Conservation (phyloP, 1,139 yeast species). For the Lodderomyces theae region DNA sequence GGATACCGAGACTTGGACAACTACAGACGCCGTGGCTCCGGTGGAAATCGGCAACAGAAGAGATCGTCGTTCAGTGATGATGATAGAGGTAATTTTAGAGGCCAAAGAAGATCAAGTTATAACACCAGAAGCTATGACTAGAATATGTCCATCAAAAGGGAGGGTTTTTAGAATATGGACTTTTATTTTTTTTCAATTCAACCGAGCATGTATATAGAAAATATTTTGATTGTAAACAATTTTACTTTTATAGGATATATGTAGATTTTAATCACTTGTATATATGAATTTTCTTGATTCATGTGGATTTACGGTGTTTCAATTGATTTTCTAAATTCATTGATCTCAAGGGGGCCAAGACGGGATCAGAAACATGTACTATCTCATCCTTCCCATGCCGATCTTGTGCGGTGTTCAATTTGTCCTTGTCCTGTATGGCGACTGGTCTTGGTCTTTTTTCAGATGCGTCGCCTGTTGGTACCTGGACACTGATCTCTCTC, state of each 20-base stretch:
- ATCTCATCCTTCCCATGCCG: neutral
- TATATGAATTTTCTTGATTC: neutral
- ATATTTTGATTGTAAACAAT: neutral
- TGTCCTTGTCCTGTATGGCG: too few species aligned
- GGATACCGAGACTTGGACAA: neutral
- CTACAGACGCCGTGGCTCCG: neutral
- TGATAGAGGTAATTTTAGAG: neutral
- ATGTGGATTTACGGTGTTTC: conserved; percentile 1
- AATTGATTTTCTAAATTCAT: neutral
- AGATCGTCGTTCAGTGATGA: conserved; percentile 1
- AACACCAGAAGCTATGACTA: neutral
- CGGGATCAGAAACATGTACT: neutral
- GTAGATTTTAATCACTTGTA: neutral
- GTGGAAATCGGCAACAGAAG: conserved; percentile 5
- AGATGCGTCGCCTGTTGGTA: conserved; percentile 8
- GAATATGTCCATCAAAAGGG: too few species aligned
- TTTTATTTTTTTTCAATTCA: neutral
- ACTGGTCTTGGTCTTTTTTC: neutral
- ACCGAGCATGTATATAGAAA: neutral
- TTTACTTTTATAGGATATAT: neutral
- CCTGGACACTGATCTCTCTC: conserved; percentile 40
- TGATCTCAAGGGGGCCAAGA: neutral
- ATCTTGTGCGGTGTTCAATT: neutral
- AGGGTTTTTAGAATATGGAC: too few species aligned
- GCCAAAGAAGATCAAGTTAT: conserved; percentile 3